These are phyloP conservation scores for Cutaneotrichosporon sp. DNA, from an alignment of 1,284 basidiomycete genomes.

Conservation along the genomic window DNA sequence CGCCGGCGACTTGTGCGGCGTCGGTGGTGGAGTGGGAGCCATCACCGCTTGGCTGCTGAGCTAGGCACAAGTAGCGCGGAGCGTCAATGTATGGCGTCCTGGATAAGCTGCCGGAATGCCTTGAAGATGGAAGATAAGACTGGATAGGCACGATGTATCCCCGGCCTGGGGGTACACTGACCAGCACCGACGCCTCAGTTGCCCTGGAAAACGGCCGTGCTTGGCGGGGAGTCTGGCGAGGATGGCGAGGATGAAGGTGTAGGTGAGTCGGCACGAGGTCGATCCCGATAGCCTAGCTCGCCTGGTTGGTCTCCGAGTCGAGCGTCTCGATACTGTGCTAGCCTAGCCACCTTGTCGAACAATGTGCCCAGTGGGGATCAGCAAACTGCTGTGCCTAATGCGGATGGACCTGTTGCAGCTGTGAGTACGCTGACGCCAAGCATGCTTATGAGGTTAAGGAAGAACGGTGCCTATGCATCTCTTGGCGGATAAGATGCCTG, in stretches of 20 bases:
- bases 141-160: too few species aligned
- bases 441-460: too few species aligned
- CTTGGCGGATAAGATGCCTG: too few species aligned
- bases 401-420: constrained; percentile 4
- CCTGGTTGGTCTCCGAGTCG: constrained; percentile 38
- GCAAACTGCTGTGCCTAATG: not conserved
- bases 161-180: too few species aligned
- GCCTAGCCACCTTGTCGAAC: constrained; percentile 16
- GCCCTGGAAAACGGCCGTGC: constrained; percentile 43
- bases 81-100: too few species aligned
- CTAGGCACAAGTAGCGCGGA: not conserved
- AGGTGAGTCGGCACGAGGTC: constrained; percentile 40
- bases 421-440: too few species aligned
- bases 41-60: not conserved
- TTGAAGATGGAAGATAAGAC: not conserved
- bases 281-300: constrained; percentile 40
- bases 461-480: too few species aligned
- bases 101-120: too few species aligned
- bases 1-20: not conserved
- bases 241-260: constrained; percentile 40
- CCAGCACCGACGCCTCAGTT: too few species aligned
- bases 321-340: constrained; percentile 48
- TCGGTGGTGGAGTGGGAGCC: not conserved
- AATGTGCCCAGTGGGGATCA: not conserved
- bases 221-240: constrained; percentile 45